Base-by-base conservation (phyloP, 140 eudicot genomes). In the Oenanthe javanica region DNA sequence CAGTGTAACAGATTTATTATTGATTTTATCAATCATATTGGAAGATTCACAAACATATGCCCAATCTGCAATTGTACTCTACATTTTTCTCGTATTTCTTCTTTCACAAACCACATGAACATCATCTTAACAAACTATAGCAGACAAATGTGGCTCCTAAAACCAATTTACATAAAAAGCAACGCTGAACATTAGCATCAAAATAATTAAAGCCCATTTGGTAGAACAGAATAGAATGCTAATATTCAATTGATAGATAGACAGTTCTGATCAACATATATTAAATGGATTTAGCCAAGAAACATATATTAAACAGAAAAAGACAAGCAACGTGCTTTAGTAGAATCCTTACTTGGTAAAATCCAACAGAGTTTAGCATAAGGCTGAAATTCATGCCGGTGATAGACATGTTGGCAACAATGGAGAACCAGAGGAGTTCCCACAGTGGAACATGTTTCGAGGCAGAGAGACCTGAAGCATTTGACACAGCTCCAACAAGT, bases 321-420 rank as follows among this genome's bases (percentile, higher is more conserved):
- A 1, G 4, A 46, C 50, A 14, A 19, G 79, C 15, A 21, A 71
- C 27, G 8, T 43, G 54, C 2, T 9, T 61, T 66, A 54, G n/a
- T 18, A 18, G 57, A 82, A 48, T 23, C 51, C 89, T 63, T 88
- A 88, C 91, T 78, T 88, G 91, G 79, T 88, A 88, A 82, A 88
- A 88, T 38, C 91, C 91, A 75, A 88, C 91, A 5, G 91, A 88
- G 77, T 88, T 88, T 4, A 86, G 86, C 91, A 88, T 88, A 78
- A 88, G 89, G 72, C 91, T 88, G 23, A 88, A 73, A 75, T 88
- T 88, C 91, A 88, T 88, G 79, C 91, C 91, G 7, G 89, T 86
- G 64, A 88, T 88, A 2, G 91, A 88, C 87, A 86, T 75, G 81
- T 88, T 88, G 42, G 91, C 91, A 71, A 88, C 89, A 84, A 86